Base-by-base conservation (phyloP, 805 yeast species). In the Debaryomyces tyrocola region DNA sequence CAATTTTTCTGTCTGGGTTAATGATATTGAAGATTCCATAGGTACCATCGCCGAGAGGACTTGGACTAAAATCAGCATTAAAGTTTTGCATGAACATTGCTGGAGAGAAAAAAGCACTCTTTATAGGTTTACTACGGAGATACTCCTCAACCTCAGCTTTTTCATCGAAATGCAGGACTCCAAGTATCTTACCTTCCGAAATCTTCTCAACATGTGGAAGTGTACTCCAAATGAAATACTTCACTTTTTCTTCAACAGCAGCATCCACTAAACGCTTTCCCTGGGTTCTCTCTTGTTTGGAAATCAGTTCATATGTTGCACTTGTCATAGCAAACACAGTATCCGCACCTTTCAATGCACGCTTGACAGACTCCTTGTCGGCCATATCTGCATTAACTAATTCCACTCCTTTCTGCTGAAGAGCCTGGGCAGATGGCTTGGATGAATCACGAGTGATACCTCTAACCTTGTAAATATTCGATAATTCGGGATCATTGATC, bases 381-480 rank as follows among this genome's bases (percentile, higher is more conserved):
- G 12, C 31, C 4, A 35, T 18, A 36, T 53, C 55, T 3, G 40
- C 54, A n/a, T 33, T 33, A 8, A 50, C 53, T 10, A 53, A 46
- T 20, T 53, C 56, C 4, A 43, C 48, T 4, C 57, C 56, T 18
- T 41, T 47, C 8, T 40, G 20, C n/a, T 10, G 14, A 20, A 53
- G 48, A 9, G 20, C 48, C 37, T 41, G 20, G 20, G 51, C 40
- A 14, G 37, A n/a, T 4, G 18, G 17, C 4, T 20, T 37, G n/a
- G 43, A 8, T 2, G 47, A 20, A 37, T 53, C 43, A 11, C 56
- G 44, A 14, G 58, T 54, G 14, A 54, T 24, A 29, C 38, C 58
- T 8, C 58, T 41, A 21, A 54, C 38, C 29, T 29, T 51, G 41
- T 35, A 54, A 21, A 44, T 24, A 1, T 29, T 17, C 6, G 50